Evolutionary conservation across 345 rosid genomes (phyloP), one percentile per base, ranked within the genome.

Genomic region (Melaleuca quinquenervia): DNA sequence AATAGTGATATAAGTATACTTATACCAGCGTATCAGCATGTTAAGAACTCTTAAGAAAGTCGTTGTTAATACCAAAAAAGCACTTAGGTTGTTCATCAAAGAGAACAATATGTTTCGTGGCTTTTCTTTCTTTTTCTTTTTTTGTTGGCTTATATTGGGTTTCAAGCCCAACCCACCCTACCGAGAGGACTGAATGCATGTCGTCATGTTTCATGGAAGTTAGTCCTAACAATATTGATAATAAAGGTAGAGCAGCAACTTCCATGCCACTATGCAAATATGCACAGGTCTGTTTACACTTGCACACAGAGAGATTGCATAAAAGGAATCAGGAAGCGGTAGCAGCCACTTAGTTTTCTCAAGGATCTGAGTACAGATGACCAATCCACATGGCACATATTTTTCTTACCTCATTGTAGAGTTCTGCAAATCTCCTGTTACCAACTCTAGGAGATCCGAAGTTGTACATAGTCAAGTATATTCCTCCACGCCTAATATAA

Each of bases 361-460:
- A 64, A 32, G 26, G 52, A 51, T 50, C 55, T 82, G 26, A 50
- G 44, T 50, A 82, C 26, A 50, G 26, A 51, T 8, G 84, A 82
- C 52, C 16, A 14, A 44, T 22, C 56, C n/a, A 82, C 12, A 5
- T 29, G 52, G n/a, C 32, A 50, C 82, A 78, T 75, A 41, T 18
- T 60, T 76, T 74, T 55, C 52, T 87, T 89, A 96, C 98, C 99
- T 95, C 90, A 64, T 97, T 97, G 87, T 97, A 97, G 51, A 91
- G 90, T 83, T 95, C 98, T 53, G 98, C 96, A 85, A 97, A 95
- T 85, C 90, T 93, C 93, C 89, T 95, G 91, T 97, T 95, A 86
- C 99, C 98, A 89, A 97, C 98, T 91, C 98, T 95, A 64, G 99
- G 98, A 87, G 99, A 97, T 82, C 99, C 99, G 75, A 96, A 96